A percentile compares a stretch with the other conserved stretches of the same genome.
Conservation (phyloP, 495 filamentous ascomycete genomes). For the Glarea lozoyensis region DNA sequence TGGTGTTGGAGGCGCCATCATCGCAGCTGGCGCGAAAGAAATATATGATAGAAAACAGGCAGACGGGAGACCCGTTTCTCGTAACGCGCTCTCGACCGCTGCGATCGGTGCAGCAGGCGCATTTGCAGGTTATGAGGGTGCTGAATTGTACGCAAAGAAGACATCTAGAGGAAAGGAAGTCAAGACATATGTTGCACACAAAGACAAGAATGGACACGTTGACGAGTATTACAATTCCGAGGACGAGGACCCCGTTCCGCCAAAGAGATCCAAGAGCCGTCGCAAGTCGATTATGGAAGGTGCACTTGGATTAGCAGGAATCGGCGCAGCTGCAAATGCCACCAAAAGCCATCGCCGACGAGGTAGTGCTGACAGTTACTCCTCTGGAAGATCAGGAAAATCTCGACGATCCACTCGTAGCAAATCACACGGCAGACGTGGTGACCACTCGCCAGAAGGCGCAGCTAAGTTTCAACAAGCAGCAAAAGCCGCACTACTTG, state of each 20-base stretch:
- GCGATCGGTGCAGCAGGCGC: constrained; percentile 47
- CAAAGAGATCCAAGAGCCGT: constrained; percentile 25
- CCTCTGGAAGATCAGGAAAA: constrained; percentile 24
- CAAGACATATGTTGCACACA: constrained; percentile 38
- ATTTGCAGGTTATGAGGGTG: constrained; percentile 43
- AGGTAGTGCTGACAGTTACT: constrained; percentile 44
- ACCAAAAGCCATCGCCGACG: constrained; percentile 32
- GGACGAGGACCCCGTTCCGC: constrained; percentile 42
- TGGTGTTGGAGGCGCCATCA: constrained; percentile 41
- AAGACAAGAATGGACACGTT: constrained; percentile 32
- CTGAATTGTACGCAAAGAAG: constrained; percentile 40
- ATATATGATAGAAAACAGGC: constrained; percentile 44
- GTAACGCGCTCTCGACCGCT: constrained; percentile 41
- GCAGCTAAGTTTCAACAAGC: constrained; percentile 72
- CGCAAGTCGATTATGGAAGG: constrained; percentile 67
- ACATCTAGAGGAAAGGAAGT: constrained; percentile 24
- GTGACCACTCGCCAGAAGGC: constrained; percentile 24
- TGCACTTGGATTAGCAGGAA: constrained; percentile 56
- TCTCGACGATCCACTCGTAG: constrained; percentile 32
- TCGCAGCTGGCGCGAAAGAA: constrained; percentile 46
- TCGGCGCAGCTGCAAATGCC: constrained; percentile 54
- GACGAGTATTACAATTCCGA: constrained; percentile 42
- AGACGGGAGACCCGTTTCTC: constrained; percentile 32
- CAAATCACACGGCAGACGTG: constrained; percentile 30
- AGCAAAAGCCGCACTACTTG: constrained; percentile 74